Conservation (phyloP, 2,329 filamentous ascomycete genomes). For the Curvularia sp. region DNA sequence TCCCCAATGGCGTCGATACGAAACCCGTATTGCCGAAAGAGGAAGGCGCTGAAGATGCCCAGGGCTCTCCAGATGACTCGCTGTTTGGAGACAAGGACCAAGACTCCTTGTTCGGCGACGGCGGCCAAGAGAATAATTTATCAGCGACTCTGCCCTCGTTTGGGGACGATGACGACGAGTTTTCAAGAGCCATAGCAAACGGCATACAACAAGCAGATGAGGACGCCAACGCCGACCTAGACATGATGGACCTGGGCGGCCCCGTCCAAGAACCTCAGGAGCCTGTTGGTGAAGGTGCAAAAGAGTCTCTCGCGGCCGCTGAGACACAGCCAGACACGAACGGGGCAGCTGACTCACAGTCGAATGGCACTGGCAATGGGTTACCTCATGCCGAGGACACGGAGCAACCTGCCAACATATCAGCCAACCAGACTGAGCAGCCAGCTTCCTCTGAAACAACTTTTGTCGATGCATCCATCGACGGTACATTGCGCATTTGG, state of each 20-base stretch:
- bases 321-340: conserved; percentile 29
- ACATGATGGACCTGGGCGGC: conserved; percentile 57
- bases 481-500: conserved; percentile 92
- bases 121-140: conserved; percentile 56
- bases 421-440: conserved; percentile 48
- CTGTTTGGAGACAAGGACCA: conserved; percentile 79
- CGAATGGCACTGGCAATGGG: conserved; percentile 52
- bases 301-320: conserved; percentile 28
- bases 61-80: conserved; percentile 75
- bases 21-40: conserved; percentile 35
- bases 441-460: conserved; percentile 71
- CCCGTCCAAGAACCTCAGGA: conserved; percentile 52
- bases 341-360: conserved; percentile 29
- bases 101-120: conserved; percentile 86
- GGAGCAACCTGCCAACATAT: conserved; percentile 29
- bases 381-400: conserved; percentile 61
- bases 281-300: conserved; percentile 24
- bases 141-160: conserved; percentile 62
- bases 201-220: conserved; percentile 56
- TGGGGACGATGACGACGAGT: conserved; percentile 83
- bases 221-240: conserved; percentile 52
- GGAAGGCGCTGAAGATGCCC: conserved; percentile 63
- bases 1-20: conserved; percentile 50
- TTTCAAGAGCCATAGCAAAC: conserved; percentile 74
- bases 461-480: conserved; percentile 87